Evolutionary conservation across 2,329 filamentous ascomycete species (phyloP).

Genomic region (Talaromyces sp.): DNA sequence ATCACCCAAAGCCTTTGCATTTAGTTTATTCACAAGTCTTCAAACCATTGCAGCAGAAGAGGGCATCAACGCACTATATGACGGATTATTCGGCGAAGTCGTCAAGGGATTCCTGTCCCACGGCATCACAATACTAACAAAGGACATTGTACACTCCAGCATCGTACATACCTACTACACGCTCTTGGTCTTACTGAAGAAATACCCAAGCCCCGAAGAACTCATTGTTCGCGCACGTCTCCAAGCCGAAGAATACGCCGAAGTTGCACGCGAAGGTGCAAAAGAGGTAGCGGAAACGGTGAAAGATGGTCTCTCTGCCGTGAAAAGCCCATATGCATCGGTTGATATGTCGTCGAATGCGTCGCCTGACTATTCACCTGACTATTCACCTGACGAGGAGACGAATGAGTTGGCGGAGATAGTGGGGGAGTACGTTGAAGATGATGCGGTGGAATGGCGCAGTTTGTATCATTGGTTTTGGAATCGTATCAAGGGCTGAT

Average conservation of each 20-base stretch:
- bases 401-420: slow-evolving; percentile 42
- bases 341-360: slow-evolving; percentile 30
- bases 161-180: slow-evolving; percentile 69
- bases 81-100: slow-evolving; percentile 69
- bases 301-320: slow-evolving; percentile 2
- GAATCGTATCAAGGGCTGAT: slow-evolving; percentile 20
- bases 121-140: slow-evolving; percentile 80
- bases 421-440: slow-evolving; percentile 43
- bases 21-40: slow-evolving; percentile 57
- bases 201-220: slow-evolving; percentile 41
- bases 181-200: slow-evolving; percentile 47
- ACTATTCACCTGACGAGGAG: slow-evolving; percentile 18
- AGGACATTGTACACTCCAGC: slow-evolving; percentile 67
- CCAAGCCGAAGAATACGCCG: slow-evolving; percentile 38
- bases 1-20: neutral
- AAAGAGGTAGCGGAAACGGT: slow-evolving; percentile 22
- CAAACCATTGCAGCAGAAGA: slow-evolving; percentile 56
- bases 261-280: slow-evolving; percentile 36
- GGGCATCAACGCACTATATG: slow-evolving; percentile 65
- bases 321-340: slow-evolving; percentile 23
- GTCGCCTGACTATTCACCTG: slow-evolving; percentile 12
- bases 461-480: slow-evolving; percentile 41
- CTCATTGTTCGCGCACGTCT: slow-evolving; percentile 36
- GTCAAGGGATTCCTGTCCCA: slow-evolving; percentile 81
- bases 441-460: slow-evolving; percentile 37